These are phyloP conservation scores for Dothistroma pini DNA, from an alignment of 2,329 filamentous ascomycete genomes.

Conservation along the genomic window DNA sequence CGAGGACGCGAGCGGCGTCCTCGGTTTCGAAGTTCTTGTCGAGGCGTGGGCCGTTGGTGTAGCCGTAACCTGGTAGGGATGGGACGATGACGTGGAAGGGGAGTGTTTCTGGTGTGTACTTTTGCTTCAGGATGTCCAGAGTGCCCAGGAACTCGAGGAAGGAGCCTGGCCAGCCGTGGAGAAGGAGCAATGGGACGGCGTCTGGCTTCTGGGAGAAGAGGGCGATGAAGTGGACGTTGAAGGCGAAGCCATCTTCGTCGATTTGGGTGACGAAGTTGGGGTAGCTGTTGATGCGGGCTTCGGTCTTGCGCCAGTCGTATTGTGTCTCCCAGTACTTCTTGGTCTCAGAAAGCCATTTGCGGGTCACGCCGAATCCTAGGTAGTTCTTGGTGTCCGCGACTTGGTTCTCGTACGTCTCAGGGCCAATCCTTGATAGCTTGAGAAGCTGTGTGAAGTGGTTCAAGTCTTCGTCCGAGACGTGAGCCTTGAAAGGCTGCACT, in stretches of 20 bases:
- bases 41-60: slow-evolving; percentile 48
- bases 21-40: slow-evolving; percentile 42
- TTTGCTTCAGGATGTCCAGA: slow-evolving; percentile 44
- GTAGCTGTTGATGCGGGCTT: slow-evolving; percentile 46
- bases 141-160: slow-evolving; percentile 56
- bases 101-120: slow-evolving; percentile 49
- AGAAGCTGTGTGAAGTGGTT: slow-evolving; percentile 34
- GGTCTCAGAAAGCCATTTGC: slow-evolving; percentile 44
- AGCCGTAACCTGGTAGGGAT: slow-evolving; percentile 53
- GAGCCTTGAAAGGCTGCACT: slow-evolving; percentile 41
- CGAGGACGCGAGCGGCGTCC: slow-evolving; percentile 45
- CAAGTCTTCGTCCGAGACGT: slow-evolving; percentile 19
- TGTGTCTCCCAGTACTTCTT: slow-evolving; percentile 42
- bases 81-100: slow-evolving; percentile 58
- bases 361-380: slow-evolving; percentile 42
- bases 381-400: slow-evolving; percentile 37
- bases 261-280: slow-evolving; percentile 49
- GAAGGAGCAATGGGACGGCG: slow-evolving; percentile 44
- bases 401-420: slow-evolving; percentile 48
- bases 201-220: slow-evolving; percentile 45
- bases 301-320: slow-evolving; percentile 49
- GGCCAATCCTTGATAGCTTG: slow-evolving; percentile 46
- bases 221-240: slow-evolving; percentile 52
- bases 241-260: slow-evolving; percentile 31
- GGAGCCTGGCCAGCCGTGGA: slow-evolving; percentile 55